Evolutionary conservation across 768 basidiomycete species (phyloP).

Genomic region (Suillus spraguei): DNA sequence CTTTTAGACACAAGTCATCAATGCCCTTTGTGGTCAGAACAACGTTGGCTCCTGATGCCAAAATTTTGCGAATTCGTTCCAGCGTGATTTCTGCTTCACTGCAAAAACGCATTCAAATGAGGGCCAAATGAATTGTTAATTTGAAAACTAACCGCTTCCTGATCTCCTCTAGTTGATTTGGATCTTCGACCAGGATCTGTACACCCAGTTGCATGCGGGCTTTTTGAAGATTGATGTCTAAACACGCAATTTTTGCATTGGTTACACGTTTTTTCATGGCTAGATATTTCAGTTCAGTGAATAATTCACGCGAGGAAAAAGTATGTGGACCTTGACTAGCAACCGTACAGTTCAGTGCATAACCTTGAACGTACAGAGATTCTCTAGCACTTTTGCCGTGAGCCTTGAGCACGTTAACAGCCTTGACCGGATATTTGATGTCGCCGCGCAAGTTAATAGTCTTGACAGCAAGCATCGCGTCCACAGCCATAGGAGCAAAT

Average conservation of each 20-base stretch:
- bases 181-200: constrained; percentile 96
- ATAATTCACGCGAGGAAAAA: constrained; percentile 5
- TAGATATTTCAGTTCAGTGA: constrained; percentile 33
- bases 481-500: constrained; percentile 98
- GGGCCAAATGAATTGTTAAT: constrained; percentile 3
- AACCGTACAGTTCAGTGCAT: constrained; percentile 97
- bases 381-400: constrained; percentile 96
- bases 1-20: constrained; percentile 96
- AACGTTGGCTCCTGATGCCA: constrained; percentile 95
- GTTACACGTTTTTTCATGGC: constrained; percentile 97
- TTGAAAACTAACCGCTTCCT: constrained; percentile 70
- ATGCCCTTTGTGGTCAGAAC: constrained; percentile 98
- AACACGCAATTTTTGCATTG: constrained; percentile 95
- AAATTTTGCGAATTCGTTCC: constrained; percentile 93
- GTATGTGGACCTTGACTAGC: constrained; percentile 88
- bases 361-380: constrained; percentile 92
- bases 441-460: constrained; percentile 93
- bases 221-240: constrained; percentile 98
- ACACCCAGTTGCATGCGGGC: constrained; percentile 97
- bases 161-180: constrained; percentile 94
- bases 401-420: constrained; percentile 97
- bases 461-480: constrained; percentile 97
- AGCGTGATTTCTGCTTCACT: constrained; percentile 96
- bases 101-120: constrained; percentile 2
- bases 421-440: constrained; percentile 98